A percentile compares a stretch with the other conserved stretches of the same genome.
These are phyloP conservation scores for Microbotryum scabiosae DNA, from an alignment of 1,284 basidiomycete genomes.

Conservation along the genomic window DNA sequence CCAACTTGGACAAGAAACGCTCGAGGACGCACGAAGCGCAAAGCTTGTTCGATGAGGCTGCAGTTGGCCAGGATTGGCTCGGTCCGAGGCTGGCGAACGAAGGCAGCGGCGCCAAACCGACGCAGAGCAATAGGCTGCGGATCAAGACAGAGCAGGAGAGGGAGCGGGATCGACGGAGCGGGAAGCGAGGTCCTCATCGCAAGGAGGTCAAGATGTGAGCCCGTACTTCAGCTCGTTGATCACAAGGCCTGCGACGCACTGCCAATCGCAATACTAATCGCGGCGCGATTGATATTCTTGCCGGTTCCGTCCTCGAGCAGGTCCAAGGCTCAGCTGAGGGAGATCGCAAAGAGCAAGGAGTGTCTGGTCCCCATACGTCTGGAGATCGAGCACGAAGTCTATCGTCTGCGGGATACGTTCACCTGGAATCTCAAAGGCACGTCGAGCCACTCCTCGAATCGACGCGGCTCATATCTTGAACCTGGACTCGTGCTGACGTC, in stretches of 20 bases:
- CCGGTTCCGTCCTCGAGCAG: constrained; percentile 41
- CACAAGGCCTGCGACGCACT: no score
- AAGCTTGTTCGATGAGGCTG: constrained; percentile 13
- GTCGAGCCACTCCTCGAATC: constrained; percentile 33
- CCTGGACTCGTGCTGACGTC: constrained; percentile 5
- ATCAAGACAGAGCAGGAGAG: constrained; percentile 21
- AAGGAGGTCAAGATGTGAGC: constrained; percentile 41
- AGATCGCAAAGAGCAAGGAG: constrained; percentile 59
- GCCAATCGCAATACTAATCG: no score
- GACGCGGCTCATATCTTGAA: constrained; percentile 1
- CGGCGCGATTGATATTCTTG: not conserved
- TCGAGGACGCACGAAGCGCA: constrained; percentile 32
- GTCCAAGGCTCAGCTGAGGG: constrained; percentile 53
- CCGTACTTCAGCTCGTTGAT: constrained; percentile 30
- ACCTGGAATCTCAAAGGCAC: constrained; percentile 89
- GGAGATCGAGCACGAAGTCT: constrained; percentile 83
- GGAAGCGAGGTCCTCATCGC: constrained; percentile 35
- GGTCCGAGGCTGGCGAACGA: constrained; percentile 10
- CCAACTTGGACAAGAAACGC: constrained; percentile 37
- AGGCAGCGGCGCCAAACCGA: not conserved
- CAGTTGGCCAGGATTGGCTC: constrained; percentile 31
- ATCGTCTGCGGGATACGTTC: constrained; percentile 90
- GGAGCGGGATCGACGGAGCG: constrained; percentile 17
- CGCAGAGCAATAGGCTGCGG: constrained; percentile 10
- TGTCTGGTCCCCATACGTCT: constrained; percentile 84